phyloP scores from a whole-genome alignment of 805 yeast species.

The Pichia pseudocactophila region DNA sequence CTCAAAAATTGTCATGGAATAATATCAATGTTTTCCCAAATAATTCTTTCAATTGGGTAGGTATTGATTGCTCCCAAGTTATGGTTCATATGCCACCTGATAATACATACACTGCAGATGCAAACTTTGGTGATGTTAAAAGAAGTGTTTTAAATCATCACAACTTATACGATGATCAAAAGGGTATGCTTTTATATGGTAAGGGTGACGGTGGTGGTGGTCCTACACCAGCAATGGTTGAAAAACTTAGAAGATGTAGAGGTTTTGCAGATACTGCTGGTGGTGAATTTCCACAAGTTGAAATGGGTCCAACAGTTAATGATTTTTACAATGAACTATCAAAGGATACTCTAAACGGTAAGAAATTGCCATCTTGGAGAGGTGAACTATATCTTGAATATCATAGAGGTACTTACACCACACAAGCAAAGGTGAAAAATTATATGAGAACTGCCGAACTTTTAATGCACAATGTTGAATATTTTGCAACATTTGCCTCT shows the following conservation, averaged over 20 bases:
- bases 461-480: slow-evolving; percentile 78
- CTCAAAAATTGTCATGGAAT: slow-evolving; percentile 95
- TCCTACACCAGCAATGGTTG: slow-evolving; percentile 88
- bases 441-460: slow-evolving; percentile 71
- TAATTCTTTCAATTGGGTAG: slow-evolving; percentile 90
- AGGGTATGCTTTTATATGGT: slow-evolving; percentile 78
- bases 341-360: slow-evolving; percentile 55
- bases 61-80: slow-evolving; percentile 88
- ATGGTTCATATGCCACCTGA: slow-evolving; percentile 97
- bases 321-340: slow-evolving; percentile 67
- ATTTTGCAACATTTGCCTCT: slow-evolving; percentile 70
- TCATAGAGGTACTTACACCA: slow-evolving; percentile 95
- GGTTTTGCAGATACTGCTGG: slow-evolving; percentile 80
- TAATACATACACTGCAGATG: slow-evolving; percentile 88
- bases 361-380: slow-evolving; percentile 71
- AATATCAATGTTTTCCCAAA: slow-evolving; percentile 87
- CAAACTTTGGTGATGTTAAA: slow-evolving; percentile 86
- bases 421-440: slow-evolving; percentile 81
- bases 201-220: slow-evolving; percentile 99
- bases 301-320: slow-evolving; percentile 69
- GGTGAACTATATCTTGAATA: slow-evolving; percentile 93
- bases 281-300: slow-evolving; percentile 64
- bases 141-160: slow-evolving; percentile 77
- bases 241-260: slow-evolving; percentile 83
- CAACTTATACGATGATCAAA: slow-evolving; percentile 69